Conservation (phyloP, 139 green algal species). For the Prasinococcaceae sp. region DNA sequence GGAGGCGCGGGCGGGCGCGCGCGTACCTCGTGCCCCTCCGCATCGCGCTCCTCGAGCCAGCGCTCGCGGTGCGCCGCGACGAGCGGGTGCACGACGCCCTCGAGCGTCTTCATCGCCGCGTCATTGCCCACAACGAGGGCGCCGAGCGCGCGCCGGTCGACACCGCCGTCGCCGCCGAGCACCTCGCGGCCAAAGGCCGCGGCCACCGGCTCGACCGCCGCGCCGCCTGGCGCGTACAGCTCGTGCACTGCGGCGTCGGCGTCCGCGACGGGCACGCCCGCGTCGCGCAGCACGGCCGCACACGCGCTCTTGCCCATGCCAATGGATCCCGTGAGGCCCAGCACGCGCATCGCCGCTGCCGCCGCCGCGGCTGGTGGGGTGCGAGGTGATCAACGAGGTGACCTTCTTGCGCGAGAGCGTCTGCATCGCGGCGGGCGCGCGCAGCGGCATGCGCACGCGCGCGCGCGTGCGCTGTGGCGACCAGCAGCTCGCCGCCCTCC, state of each 20-base stretch:
- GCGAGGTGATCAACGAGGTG: too few species aligned
- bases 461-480: too few species aligned
- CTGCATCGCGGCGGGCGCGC: too few species aligned
- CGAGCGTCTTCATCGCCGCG: slow-evolving; percentile 43
- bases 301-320: slow-evolving; percentile 59
- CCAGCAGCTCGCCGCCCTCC: too few species aligned
- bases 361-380: too few species aligned
- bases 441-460: too few species aligned
- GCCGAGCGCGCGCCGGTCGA: slow-evolving; percentile 22
- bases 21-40: too few species aligned
- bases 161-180: slow-evolving; percentile 15
- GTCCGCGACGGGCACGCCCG: slow-evolving; percentile 33
- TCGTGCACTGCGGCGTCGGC: slow-evolving; percentile 31
- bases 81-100: slow-evolving; percentile 64
- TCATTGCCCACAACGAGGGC: slow-evolving; percentile 22
- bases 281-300: slow-evolving; percentile 27
- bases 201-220: slow-evolving; percentile 33
- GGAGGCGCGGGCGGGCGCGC: too few species aligned
- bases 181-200: slow-evolving; percentile 33
- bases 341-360: too few species aligned
- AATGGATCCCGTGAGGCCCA: slow-evolving; percentile 23
- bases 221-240: slow-evolving; percentile 42
- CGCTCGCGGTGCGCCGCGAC: slow-evolving; percentile 25
- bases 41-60: slow-evolving; percentile 12
- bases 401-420: too few species aligned